A percentile compares a stretch with the other conserved stretches of the same genome.
These are phyloP conservation scores for Parafenestella ontariensis DNA, from an alignment of 2,329 filamentous ascomycete genomes.

Conservation along the genomic window DNA sequence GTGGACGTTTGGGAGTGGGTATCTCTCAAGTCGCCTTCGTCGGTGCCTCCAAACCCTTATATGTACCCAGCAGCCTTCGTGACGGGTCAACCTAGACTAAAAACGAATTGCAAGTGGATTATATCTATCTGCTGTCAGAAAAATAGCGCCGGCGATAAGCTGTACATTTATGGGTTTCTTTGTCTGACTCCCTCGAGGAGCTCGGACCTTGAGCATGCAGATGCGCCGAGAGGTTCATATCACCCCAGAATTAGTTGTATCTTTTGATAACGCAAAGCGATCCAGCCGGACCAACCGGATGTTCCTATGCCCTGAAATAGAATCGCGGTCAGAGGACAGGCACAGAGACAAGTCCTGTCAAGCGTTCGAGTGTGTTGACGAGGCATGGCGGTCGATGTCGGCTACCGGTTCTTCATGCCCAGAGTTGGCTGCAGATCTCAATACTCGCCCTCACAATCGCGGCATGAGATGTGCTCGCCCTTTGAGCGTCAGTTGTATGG, in stretches of 20 bases:
- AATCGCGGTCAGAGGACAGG: slow-evolving; percentile 1
- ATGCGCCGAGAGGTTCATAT: slow-evolving; percentile 20
- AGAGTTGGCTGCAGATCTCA: background rate
- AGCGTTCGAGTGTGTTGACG: slow-evolving; percentile 2
- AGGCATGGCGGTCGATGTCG: slow-evolving; percentile 5
- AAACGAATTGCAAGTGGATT: slow-evolving; percentile 3
- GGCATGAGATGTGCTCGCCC: background rate
- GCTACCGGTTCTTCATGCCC: background rate
- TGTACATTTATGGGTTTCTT: slow-evolving; percentile 10
- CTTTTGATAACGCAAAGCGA: slow-evolving; percentile 30
- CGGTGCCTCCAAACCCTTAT: background rate
- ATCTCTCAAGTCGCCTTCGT: background rate
- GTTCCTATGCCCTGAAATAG: slow-evolving; percentile 2
- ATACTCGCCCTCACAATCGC: background rate
- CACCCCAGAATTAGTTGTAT: slow-evolving; percentile 37
- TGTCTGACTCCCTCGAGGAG: slow-evolving; percentile 18
- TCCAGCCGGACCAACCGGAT: slow-evolving; percentile 17
- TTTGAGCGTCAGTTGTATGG: background rate
- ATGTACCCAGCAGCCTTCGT: background rate
- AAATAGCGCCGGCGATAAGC: slow-evolving; percentile 5
- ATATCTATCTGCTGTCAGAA: background rate
- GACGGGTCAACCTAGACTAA: background rate
- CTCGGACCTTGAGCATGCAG: slow-evolving; percentile 14
- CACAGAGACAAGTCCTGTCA: background rate
- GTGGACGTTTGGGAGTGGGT: background rate